These are phyloP conservation scores for Hygrocybe coccinea DNA, from an alignment of 768 basidiomycete genomes.

Conservation along the genomic window DNA sequence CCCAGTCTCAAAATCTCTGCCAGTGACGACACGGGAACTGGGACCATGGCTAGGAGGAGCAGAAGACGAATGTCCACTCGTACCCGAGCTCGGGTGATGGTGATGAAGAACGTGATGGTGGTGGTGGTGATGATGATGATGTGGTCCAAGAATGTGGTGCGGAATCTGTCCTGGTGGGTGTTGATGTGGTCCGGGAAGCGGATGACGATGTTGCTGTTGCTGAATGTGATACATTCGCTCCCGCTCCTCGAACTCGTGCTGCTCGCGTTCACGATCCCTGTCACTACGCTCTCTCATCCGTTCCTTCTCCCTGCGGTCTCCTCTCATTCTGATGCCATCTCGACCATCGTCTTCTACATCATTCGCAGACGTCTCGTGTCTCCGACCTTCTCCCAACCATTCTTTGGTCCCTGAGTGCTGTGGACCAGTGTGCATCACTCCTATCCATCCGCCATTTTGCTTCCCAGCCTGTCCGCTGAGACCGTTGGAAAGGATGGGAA, in stretches of 20 bases:
- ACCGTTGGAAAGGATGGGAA: slow-evolving; percentile 29
- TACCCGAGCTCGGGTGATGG: slow-evolving; percentile 23
- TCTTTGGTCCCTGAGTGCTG: slow-evolving; percentile 23
- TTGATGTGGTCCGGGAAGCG: slow-evolving; percentile 22
- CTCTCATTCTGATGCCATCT: slow-evolving; percentile 1
- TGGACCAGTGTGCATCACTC: slow-evolving; percentile 20
- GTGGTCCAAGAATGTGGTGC: slow-evolving; percentile 32
- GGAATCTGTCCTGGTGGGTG: slow-evolving; percentile 25
- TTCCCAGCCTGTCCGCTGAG: slow-evolving; percentile 15
- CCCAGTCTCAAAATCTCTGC: slow-evolving; percentile 30
- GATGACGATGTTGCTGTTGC: slow-evolving; percentile 23
- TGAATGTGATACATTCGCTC: slow-evolving; percentile 20
- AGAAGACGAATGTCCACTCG: slow-evolving; percentile 8
- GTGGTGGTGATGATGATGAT: slow-evolving; percentile 43
- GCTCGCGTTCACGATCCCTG: slow-evolving; percentile 11
- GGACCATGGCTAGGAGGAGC: slow-evolving; percentile 7
- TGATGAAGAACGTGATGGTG: slow-evolving; percentile 48
- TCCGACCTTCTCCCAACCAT: slow-evolving; percentile 18
- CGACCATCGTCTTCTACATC: slow-evolving; percentile 11
- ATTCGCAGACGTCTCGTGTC: slow-evolving; percentile 9
- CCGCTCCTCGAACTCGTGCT: slow-evolving; percentile 16
- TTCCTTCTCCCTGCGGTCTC: slow-evolving; percentile 9
- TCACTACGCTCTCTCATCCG: slow-evolving; percentile 7
- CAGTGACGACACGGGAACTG: slow-evolving; percentile 7
- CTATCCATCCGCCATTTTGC: slow-evolving; percentile 35